These are phyloP conservation scores for Eucalyptus cladocalyx DNA, from an alignment of 345 rosid genomes.

Conservation along the genomic window DNA sequence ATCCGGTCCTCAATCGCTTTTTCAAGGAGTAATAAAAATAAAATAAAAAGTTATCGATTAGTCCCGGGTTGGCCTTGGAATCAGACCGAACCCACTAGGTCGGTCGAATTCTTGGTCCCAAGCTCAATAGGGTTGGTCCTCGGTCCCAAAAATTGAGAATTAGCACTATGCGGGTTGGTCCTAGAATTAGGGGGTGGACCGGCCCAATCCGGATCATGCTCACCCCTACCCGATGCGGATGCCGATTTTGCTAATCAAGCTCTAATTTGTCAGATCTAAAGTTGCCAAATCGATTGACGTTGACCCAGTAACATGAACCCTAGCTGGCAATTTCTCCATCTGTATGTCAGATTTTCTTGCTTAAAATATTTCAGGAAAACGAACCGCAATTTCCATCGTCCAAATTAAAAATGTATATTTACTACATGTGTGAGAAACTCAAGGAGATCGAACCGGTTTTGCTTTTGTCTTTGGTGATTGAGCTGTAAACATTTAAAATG, in stretches of 20 bases:
- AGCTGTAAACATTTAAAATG: background rate
- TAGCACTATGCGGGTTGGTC: rapidly evolving
- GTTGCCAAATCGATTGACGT: background rate
- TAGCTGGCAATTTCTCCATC: background rate
- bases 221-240: rapidly evolving
- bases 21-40: too few species aligned
- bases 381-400: background rate
- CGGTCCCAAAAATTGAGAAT: rapidly evolving
- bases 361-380: background rate
- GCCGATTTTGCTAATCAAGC: background rate
- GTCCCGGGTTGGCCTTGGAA: rapidly evolving
- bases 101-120: rapidly evolving
- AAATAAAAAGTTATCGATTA: too few species aligned
- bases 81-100: rapidly evolving
- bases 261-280: background rate
- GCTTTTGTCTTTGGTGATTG: background rate
- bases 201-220: rapidly evolving
- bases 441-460: background rate
- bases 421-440: background rate
- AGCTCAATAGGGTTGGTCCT: rapidly evolving
- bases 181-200: rapidly evolving
- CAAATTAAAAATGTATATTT: background rate
- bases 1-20: too few species aligned
- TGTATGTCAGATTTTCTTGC: background rate
- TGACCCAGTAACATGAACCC: background rate